phyloP scores from a whole-genome alignment of 441 rosid genomes.

The Bocquillonia castaneifolia region DNA sequence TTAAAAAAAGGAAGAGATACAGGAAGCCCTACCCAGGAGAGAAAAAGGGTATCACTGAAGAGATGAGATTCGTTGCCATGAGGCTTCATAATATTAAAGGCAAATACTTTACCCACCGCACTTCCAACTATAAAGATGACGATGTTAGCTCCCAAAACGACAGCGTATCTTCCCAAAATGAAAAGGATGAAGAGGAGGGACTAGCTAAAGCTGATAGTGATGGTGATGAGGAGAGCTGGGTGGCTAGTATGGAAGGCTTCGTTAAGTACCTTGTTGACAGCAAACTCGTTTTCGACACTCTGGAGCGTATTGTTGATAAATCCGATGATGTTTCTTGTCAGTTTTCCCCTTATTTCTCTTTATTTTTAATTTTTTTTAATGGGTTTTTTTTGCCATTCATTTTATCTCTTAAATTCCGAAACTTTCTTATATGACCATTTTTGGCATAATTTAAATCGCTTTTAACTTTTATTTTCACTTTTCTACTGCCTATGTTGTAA shows the following conservation, averaged over 20 bases:
- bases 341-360: constrained; percentile 17
- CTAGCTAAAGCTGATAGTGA: not conserved
- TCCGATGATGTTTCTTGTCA: constrained; percentile 81
- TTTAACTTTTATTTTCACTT: too few species aligned
- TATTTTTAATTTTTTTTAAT: not conserved
- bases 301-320: constrained; percentile 72
- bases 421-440: too few species aligned
- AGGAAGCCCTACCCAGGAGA: constrained; percentile 84
- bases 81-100: constrained; percentile 69
- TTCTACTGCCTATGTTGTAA: not conserved
- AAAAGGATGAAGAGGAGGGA: constrained; percentile 17
- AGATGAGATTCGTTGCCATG: constrained; percentile 94
- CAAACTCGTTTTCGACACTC: constrained; percentile 66
- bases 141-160: constrained; percentile 20
- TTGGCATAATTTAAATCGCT: too few species aligned
- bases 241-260: constrained; percentile 62
- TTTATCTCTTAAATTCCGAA: not conserved
- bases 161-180: constrained; percentile 12
- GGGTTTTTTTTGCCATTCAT: not conserved
- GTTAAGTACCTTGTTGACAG: constrained; percentile 72
- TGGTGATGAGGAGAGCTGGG: constrained; percentile 45
- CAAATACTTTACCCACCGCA: constrained; percentile 34
- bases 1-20: constrained; percentile 55
- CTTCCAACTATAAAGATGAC: constrained; percentile 13
- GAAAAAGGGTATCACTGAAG: constrained; percentile 71